Percentiles rank a stretch among this genome's conserved stretches.
Evolutionary conservation across 2,329 filamentous ascomycete genomes (phyloP).

Genomic region (Diplodia scrobiculata): DNA sequence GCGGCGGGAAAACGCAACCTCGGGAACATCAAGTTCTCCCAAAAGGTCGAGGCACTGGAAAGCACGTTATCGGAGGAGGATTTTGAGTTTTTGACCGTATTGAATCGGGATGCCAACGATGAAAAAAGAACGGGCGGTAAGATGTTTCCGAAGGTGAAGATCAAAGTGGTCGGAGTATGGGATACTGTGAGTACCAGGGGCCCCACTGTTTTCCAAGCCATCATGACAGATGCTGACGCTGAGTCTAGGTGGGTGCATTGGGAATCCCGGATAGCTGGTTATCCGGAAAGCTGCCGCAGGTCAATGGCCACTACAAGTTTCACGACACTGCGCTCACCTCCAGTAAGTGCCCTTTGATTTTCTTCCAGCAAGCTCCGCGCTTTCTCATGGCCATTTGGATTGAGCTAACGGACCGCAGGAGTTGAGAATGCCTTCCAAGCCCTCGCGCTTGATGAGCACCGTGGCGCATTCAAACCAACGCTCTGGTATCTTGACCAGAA

Average conservation of each 20-base stretch:
- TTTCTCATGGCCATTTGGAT: too few relatives aligned
- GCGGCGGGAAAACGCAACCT: not conserved
- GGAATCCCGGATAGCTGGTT: not conserved
- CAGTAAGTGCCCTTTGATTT: too few relatives aligned
- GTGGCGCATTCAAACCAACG: conserved; percentile 55
- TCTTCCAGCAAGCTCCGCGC: too few relatives aligned
- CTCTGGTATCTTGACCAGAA: conserved; percentile 51
- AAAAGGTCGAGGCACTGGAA: not conserved
- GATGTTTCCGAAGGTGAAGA: conserved; percentile 32
- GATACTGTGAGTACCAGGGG: conserved; percentile 42
- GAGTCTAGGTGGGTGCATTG: conserved; percentile 34
- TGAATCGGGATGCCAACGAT: not conserved
- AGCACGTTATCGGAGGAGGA: too few relatives aligned
- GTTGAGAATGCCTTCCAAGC: conserved; percentile 60
- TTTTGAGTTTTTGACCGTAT: too few relatives aligned
- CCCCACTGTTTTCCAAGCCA: too few relatives aligned
- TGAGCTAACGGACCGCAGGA: conserved; percentile 13
- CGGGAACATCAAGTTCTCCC: not conserved
- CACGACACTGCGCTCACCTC: too few relatives aligned
- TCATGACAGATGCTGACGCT: conserved; percentile 29
- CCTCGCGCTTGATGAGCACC: conserved; percentile 57
- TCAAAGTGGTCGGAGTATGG: conserved; percentile 53
- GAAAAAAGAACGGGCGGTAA: not conserved
- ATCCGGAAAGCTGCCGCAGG: too few relatives aligned
- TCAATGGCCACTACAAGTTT: too few relatives aligned